Conservation (phyloP, 352 stramenopile genomes). For the Pythium aristosporum region DNA sequence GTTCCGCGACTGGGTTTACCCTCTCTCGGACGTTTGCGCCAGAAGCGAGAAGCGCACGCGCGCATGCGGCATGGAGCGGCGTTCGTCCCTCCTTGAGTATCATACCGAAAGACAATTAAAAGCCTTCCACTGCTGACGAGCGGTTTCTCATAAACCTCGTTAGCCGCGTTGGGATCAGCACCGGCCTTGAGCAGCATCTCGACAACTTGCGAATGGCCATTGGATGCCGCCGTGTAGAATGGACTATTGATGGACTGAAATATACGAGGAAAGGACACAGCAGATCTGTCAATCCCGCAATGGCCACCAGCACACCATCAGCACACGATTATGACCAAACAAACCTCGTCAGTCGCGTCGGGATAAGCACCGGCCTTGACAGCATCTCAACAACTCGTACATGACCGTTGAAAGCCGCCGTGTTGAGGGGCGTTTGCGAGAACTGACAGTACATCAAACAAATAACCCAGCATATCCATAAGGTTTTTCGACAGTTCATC, state of each 20-base stretch:
- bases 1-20: not conserved
- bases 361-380: conserved; percentile 2
- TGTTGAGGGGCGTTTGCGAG: not conserved
- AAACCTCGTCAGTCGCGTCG: not conserved
- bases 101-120: no score
- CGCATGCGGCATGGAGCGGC: not conserved
- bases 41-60: not conserved
- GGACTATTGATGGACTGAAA: not conserved
- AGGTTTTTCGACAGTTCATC: not conserved
- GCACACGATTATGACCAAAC: not conserved
- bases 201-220: not conserved
- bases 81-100: not conserved
- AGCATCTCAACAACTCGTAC: not conserved
- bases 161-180: not conserved
- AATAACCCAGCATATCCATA: not conserved
- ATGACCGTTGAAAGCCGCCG: not conserved
- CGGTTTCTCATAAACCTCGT: not conserved
- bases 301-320: not conserved
- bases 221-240: not conserved
- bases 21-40: not conserved
- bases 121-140: no score
- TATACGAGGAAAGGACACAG: no score
- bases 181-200: not conserved
- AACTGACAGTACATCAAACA: not conserved
- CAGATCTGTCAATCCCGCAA: no score